A percentile compares a stretch with the other conserved stretches of the same genome.
Evolutionary conservation across 257 asterid genomes (phyloP).

Genomic region (Solanum paucissectum): DNA sequence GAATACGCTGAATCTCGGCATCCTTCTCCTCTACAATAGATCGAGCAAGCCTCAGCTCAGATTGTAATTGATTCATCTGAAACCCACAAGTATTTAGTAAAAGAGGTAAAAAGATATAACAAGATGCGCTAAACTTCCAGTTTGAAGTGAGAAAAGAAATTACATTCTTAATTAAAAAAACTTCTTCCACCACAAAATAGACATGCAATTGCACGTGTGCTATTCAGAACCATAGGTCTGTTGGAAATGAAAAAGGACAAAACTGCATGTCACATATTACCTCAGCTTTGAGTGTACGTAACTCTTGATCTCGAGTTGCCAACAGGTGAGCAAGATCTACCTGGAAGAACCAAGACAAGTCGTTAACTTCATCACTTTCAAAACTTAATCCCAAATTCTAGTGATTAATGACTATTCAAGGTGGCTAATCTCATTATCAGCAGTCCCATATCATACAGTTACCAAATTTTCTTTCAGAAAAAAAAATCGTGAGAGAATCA

Average conservation of each 20-base stretch:
- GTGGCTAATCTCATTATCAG: not conserved
- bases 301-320: conserved; percentile 95
- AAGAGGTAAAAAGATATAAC: not conserved
- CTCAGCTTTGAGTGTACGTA: conserved; percentile 95
- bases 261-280: conserved; percentile 18
- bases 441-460: not conserved
- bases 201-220: not conserved
- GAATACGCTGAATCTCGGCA: conserved; percentile 68
- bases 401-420: not conserved
- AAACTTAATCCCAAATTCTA: not conserved
- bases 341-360: conserved; percentile 30
- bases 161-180: not conserved
- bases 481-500: not conserved
- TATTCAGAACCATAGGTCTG: not conserved
- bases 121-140: not conserved
- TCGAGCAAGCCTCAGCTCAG: conserved; percentile 88
- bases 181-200: not conserved
- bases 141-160: not conserved
- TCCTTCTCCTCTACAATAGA: conserved; percentile 92
- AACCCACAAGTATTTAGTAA: conserved; percentile 3
- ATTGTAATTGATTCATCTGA: conserved; percentile 93
- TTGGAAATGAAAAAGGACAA: not conserved
- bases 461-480: not conserved
- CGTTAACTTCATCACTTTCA: not conserved
- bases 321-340: conserved; percentile 93